Evolutionary conservation across 2,329 filamentous ascomycete genomes (phyloP), one percentile per base, ranked within the genome.

Genomic region (Beauveria scarabaeidicola): DNA sequence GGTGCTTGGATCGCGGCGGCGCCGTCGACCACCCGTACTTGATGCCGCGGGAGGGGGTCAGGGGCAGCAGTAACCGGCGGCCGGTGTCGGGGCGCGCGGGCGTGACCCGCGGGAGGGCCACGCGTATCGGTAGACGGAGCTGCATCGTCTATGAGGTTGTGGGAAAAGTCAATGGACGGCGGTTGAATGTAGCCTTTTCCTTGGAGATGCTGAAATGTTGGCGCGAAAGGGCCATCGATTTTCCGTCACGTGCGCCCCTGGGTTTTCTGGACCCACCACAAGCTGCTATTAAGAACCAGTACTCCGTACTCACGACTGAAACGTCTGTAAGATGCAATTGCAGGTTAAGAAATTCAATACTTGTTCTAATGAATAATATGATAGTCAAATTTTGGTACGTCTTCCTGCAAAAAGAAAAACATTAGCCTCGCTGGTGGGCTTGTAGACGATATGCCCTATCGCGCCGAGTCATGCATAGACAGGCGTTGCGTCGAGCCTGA

Each of bases 11-110:
- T 62, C 79, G 79, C 29, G 73, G 67, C 58, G 80, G 74, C 60
- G 78, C 75, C 3, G 83, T 87, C 59, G 76, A 78, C 84, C 84
- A 87, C 68, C 84, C 84, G 69, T 82, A 79, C 63, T 82, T 79
- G 68, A 83, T 77, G 69, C 78, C 75, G 68, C 79, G 80, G 63
- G 69, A 71, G 61, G 75, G 67, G 38, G 74, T 77, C 58, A 73
- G 74, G 52, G 78, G 75, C 66, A 81, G 74, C 63, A 80, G 72
- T 58, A 74, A 70, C 64, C 73, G 73, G 63, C 68, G 69, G 65
- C 70, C 64, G 61, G 67, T 61, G 64, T 69, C 63, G 52, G 65
- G 64, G 50, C 67, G 63, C 65, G 68, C 66, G 59, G 67, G 64
- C 52, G 64, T 56, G 70, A 71, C 70, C 70, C 72, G 67, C 64